Percentiles rank a stretch among this genome's conserved stretches.
Evolutionary conservation across 176 grass and related monocot genomes (phyloP).

Genomic region (Echinochloa phyllopogon): DNA sequence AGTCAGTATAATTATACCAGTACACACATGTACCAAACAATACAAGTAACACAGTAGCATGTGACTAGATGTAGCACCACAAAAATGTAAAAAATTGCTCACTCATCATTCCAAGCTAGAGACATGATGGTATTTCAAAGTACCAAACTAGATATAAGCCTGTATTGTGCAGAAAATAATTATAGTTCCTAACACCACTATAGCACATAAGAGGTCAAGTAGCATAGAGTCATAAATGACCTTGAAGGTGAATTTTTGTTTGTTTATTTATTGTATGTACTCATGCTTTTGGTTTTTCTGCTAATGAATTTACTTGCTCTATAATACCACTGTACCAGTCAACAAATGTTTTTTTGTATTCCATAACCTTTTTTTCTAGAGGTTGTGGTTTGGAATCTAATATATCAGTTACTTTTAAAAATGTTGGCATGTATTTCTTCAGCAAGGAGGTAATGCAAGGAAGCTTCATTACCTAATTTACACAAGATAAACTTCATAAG

Average conservation of each 20-base stretch:
- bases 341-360: conserved; percentile 1
- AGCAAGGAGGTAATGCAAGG: too few relatives aligned
- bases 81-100: background rate
- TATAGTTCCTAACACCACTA: background rate
- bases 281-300: background rate
- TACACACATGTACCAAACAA: background rate
- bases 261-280: background rate
- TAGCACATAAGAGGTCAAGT: background rate
- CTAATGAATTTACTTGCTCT: background rate
- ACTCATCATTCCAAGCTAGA: background rate
- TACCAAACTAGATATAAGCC: background rate
- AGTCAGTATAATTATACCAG: background rate
- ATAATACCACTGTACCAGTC: too few relatives aligned
- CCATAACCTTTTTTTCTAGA: too few relatives aligned
- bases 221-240: too few relatives aligned
- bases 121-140: background rate
- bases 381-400: too few relatives aligned
- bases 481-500: too few relatives aligned
- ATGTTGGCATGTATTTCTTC: too few relatives aligned
- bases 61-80: background rate
- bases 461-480: too few relatives aligned
- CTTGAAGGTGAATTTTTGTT: background rate
- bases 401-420: too few relatives aligned
- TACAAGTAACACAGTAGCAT: background rate
- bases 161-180: background rate